Evolutionary conservation across 169 alveolate genomes (phyloP).

Genomic region (Cryptosporidium baileyi): DNA sequence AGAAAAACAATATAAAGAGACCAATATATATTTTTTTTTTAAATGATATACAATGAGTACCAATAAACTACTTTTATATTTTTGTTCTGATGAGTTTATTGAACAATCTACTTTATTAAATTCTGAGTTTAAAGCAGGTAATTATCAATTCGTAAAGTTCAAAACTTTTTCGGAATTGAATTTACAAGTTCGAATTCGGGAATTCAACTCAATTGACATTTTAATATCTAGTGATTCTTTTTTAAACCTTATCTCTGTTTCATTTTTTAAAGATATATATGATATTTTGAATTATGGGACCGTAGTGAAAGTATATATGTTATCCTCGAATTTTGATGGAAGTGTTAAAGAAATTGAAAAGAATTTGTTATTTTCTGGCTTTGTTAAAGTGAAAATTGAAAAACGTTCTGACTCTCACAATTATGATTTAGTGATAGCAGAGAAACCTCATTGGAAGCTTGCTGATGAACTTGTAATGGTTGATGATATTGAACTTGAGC

Average conservation of each 20-base stretch:
- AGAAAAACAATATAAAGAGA: no score
- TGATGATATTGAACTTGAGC: conserved; percentile 47
- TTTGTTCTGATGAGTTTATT: no score
- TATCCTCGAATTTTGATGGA: background rate
- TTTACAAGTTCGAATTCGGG: no score
- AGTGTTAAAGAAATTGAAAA: background rate
- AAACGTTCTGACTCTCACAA: background rate
- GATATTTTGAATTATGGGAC: background rate
- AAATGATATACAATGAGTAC: no score
- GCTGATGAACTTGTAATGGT: conserved; percentile 22
- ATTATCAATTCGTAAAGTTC: background rate
- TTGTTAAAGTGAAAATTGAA: conserved; percentile 9
- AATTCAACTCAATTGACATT: background rate
- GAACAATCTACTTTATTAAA: no score
- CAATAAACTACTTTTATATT: no score
- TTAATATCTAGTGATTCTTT: background rate
- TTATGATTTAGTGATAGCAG: background rate
- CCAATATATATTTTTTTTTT: no score
- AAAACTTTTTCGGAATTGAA: background rate
- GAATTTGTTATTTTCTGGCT: conserved; percentile 43
- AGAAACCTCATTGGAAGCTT: conserved; percentile 41
- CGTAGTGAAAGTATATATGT: background rate
- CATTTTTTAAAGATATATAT: conserved; percentile 14
- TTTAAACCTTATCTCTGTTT: background rate
- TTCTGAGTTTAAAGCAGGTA: background rate